Evolutionary conservation across 208 protist species (phyloP).

Genomic region (Herpetomonas tarakana): DNA sequence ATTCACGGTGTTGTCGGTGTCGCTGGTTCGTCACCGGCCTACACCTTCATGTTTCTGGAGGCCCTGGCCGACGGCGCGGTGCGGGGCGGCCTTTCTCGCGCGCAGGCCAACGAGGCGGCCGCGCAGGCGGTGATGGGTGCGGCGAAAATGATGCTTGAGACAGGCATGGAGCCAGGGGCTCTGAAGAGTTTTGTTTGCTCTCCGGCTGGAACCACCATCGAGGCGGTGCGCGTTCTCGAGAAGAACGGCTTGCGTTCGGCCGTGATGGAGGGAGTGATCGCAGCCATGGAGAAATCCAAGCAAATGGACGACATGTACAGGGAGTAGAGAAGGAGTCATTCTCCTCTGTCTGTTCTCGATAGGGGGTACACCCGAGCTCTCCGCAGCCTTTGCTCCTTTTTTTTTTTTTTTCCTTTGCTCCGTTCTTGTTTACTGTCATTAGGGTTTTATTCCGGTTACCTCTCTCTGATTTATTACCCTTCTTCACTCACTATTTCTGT

Average conservation of each 20-base stretch:
- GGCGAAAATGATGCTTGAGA: constrained; percentile 89
- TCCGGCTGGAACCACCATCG: constrained; percentile 96
- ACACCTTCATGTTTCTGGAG: constrained; percentile 96
- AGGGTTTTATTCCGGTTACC: constrained; percentile 5
- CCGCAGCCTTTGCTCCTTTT: constrained; percentile 3
- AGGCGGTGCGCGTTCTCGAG: constrained; percentile 92
- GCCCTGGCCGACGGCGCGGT: constrained; percentile 96
- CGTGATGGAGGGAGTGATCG: constrained; percentile 92
- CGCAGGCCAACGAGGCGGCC: constrained; percentile 85
- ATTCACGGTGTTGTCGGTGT: constrained; percentile 95
- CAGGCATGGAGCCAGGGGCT: constrained; percentile 55
- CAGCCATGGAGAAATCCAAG: constrained; percentile 86
- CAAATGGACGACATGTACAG: constrained; percentile 63
- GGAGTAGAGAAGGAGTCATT: constrained; percentile 11
- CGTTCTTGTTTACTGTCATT: constrained; percentile 8
- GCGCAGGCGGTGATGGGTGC: constrained; percentile 91
- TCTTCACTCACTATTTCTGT: too few relatives aligned
- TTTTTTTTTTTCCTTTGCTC: too few relatives aligned
- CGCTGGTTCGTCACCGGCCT: constrained; percentile 93
- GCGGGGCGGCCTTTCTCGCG: constrained; percentile 78
- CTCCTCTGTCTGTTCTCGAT: constrained; percentile 14
- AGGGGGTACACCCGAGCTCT: constrained; percentile 1
- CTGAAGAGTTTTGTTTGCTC: constrained; percentile 93
- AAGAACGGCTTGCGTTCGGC: constrained; percentile 80
- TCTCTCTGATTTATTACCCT: not conserved